These are phyloP conservation scores for Heterobasidion occidentale DNA, from an alignment of 1,284 basidiomycete genomes.

Conservation along the genomic window DNA sequence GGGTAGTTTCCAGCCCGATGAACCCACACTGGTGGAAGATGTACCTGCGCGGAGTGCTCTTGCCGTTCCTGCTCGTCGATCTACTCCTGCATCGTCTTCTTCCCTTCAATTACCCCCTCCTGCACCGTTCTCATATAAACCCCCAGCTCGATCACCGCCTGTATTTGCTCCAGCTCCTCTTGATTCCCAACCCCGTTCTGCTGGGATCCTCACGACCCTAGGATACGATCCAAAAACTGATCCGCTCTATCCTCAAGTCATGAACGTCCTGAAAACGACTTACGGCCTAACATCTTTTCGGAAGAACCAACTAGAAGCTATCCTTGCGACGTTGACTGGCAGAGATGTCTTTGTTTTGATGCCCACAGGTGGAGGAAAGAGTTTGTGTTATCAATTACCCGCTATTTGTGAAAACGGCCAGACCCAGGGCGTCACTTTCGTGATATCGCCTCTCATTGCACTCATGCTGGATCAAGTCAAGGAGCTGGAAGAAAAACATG, in stretches of 20 bases:
- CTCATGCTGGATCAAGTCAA: slow-evolving; percentile 90
- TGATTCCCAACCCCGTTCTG: too few species aligned
- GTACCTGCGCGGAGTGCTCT: too few species aligned
- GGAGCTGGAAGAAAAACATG: slow-evolving; percentile 54
- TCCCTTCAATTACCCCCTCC: too few species aligned
- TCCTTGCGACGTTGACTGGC: slow-evolving; percentile 74
- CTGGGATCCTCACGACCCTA: too few species aligned
- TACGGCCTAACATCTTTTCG: slow-evolving; percentile 75
- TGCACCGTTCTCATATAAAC: too few species aligned
- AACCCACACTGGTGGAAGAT: too few species aligned
- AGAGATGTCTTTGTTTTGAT: slow-evolving; percentile 92
- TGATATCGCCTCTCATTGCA: slow-evolving; percentile 85
- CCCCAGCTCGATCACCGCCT: not conserved
- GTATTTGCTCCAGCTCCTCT: not conserved
- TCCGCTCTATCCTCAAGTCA: slow-evolving; percentile 52
- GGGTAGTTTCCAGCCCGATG: too few species aligned
- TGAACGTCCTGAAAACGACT: slow-evolving; percentile 48
- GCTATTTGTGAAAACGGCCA: slow-evolving; percentile 72
- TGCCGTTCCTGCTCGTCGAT: too few species aligned
- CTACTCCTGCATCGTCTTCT: too few species aligned
- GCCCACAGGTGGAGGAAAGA: slow-evolving; percentile 96
- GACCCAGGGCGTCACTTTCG: slow-evolving; percentile 82
- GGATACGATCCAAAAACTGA: not conserved
- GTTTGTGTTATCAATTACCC: slow-evolving; percentile 81
- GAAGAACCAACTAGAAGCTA: slow-evolving; percentile 82